phyloP scores from a whole-genome alignment of 2,329 filamentous ascomycete genomes.

The Emydomyces testavorans region DNA sequence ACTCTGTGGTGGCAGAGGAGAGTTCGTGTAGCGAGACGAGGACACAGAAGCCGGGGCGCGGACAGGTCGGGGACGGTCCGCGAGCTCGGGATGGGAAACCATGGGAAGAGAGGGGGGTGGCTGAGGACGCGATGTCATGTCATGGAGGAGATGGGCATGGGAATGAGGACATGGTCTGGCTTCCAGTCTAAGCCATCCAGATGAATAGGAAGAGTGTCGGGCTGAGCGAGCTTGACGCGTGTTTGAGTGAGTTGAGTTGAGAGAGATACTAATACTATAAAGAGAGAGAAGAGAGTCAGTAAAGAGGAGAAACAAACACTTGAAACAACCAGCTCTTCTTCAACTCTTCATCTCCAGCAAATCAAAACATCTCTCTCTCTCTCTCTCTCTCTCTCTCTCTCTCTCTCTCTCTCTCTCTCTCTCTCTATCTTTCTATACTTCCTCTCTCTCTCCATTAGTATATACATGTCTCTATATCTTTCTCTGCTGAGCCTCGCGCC shows the following conservation, averaged over 20 bases:
- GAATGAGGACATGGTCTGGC: conserved; percentile 5
- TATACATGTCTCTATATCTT: too few species aligned
- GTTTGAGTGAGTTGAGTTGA: too few species aligned
- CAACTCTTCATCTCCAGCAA: too few species aligned
- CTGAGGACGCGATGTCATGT: conserved; percentile 11
- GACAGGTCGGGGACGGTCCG: conserved; percentile 43
- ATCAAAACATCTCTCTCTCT: too few species aligned
- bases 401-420: too few species aligned
- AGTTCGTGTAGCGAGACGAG: conserved; percentile 33
- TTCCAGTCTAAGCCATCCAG: not conserved
- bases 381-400: too few species aligned
- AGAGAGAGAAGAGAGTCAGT: too few species aligned
- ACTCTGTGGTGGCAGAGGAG: conserved; percentile 34
- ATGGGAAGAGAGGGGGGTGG: conserved; percentile 19
- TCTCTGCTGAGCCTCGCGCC: not conserved
- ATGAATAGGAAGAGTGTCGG: not conserved
- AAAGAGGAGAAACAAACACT: too few species aligned
- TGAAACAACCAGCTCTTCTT: too few species aligned
- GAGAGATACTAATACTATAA: too few species aligned
- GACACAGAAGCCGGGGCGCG: conserved; percentile 54
- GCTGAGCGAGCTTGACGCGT: conserved; percentile 3
- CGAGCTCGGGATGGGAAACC: conserved; percentile 37
- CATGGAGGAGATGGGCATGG: not conserved
- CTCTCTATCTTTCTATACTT: too few species aligned
- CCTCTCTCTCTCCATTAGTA: too few species aligned